Evolutionary conservation across 2,329 filamentous ascomycete species (phyloP).

Genomic region (Thielaviopsis ethacetica): DNA sequence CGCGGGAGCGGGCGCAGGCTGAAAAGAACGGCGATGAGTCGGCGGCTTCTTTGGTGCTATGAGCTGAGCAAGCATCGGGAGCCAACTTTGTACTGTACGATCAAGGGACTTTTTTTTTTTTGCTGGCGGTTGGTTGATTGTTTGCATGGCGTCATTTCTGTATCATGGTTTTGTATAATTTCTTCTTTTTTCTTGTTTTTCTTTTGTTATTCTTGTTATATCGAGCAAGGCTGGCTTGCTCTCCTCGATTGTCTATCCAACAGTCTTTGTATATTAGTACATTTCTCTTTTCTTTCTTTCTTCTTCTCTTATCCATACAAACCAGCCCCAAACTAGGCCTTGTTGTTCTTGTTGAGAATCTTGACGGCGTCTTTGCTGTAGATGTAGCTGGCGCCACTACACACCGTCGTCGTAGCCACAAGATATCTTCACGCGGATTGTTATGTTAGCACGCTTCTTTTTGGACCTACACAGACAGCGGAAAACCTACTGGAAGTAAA

Average conservation of each 20-base stretch:
- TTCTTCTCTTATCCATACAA: neutral
- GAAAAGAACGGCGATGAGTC: neutral
- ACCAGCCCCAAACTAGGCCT: neutral
- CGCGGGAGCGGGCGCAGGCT: neutral
- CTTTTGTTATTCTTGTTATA: neutral
- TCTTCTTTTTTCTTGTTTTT: neutral
- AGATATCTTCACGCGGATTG: constrained; percentile 41
- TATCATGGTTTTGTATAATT: neutral
- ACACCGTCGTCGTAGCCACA: constrained; percentile 77
- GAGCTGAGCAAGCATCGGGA: neutral
- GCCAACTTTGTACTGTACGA: neutral
- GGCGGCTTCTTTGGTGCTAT: neutral
- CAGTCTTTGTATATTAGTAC: neutral
- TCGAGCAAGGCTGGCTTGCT: constrained; percentile 1
- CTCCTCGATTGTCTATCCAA: neutral
- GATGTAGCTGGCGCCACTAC: constrained; percentile 86
- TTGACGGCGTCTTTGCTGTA: constrained; percentile 84
- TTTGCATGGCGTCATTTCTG: neutral
- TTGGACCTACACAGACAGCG: neutral
- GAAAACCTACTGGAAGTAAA: constrained; percentile 43
- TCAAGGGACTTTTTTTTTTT: neutral
- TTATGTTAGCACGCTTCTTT: neutral
- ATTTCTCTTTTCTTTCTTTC: neutral
- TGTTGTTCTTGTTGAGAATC: constrained; percentile 39
- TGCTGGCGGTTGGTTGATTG: neutral